A percentile compares a stretch with the other conserved stretches of the same genome.
Evolutionary conservation across 441 rosid species (phyloP).

Genomic region (Corymbia calophylla): DNA sequence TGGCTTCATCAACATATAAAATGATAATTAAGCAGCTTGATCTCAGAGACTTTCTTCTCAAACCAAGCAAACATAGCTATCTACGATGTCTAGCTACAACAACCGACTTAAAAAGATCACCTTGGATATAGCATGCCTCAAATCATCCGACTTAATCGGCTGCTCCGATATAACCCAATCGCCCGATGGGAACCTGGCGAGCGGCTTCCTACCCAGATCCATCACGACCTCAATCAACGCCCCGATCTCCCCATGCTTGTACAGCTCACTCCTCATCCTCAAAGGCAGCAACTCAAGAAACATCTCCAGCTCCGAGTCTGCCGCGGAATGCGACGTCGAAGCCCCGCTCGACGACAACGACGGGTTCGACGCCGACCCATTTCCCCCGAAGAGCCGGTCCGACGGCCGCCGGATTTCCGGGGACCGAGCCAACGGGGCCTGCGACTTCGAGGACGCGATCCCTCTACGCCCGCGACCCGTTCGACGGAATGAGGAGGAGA

Average conservation of each 20-base stretch:
- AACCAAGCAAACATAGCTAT: neutral
- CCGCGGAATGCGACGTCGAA: constrained; percentile 18
- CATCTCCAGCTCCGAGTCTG: constrained; percentile 51
- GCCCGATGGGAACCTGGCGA: constrained; percentile 94
- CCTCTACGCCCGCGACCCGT: constrained; percentile 40
- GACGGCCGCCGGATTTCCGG: constrained; percentile 55
- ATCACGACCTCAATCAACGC: constrained; percentile 84
- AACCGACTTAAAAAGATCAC: constrained; percentile 18
- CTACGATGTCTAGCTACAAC: neutral
- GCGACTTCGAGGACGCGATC: constrained; percentile 30
- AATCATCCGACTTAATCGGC: constrained; percentile 61
- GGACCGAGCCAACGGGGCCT: constrained; percentile 23
- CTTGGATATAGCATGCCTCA: constrained; percentile 69
- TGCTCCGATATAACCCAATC: constrained; percentile 77
- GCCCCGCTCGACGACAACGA: constrained; percentile 18
- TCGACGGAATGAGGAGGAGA: constrained; percentile 57
- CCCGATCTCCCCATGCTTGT: constrained; percentile 43
- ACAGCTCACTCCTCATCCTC: constrained; percentile 49
- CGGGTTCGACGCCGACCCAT: constrained; percentile 26
- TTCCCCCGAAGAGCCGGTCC: constrained; percentile 30
- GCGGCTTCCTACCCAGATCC: constrained; percentile 88
- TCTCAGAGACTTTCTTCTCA: neutral
- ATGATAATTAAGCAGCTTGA: neutral
- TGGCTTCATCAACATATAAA: neutral
- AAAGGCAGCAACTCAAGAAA: constrained; percentile 69